Percentiles rank a stretch among this genome's conserved stretches.
phyloP scores from a whole-genome alignment of 2,329 filamentous ascomycete genomes.

The Fusarium cyanostomum region DNA sequence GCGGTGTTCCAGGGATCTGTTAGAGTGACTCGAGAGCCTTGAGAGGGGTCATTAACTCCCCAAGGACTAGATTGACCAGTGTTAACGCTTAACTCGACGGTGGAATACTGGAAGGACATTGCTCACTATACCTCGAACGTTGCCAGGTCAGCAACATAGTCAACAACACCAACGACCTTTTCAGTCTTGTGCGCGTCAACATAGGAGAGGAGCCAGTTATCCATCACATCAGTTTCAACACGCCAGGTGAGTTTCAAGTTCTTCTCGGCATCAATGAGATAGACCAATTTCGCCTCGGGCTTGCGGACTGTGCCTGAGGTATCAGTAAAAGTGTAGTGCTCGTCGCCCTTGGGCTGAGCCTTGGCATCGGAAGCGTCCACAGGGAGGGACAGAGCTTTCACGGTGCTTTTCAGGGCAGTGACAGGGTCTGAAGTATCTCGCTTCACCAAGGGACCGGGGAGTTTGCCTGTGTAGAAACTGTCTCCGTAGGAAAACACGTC shows the following conservation, averaged over 20 bases:
- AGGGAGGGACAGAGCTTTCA: conserved; percentile 47
- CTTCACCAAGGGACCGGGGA: conserved; percentile 54
- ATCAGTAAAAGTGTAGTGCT: conserved; percentile 55
- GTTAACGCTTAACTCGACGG: accelerated
- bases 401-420: conserved; percentile 54
- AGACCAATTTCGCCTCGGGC: conserved; percentile 65
- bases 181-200: conserved; percentile 60
- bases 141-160: conserved; percentile 64
- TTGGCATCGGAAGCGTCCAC: conserved; percentile 42
- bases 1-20: conserved; percentile 58
- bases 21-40: conserved; percentile 55
- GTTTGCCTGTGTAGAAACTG: conserved; percentile 54
- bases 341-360: conserved; percentile 41
- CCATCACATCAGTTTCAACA: conserved; percentile 65
- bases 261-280: conserved; percentile 60
- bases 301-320: conserved; percentile 60
- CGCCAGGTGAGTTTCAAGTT: conserved; percentile 63
- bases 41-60: conserved; percentile 63
- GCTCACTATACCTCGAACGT: conserved; percentile 61
- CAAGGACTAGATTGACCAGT: conserved; percentile 50
- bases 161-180: conserved; percentile 62
- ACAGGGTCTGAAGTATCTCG: conserved; percentile 55
- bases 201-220: conserved; percentile 69
- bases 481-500: conserved; percentile 67
- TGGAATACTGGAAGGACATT: accelerated